These are phyloP conservation scores for Brassica cretica DNA, from an alignment of 345 rosid genomes.

Conservation along the genomic window DNA sequence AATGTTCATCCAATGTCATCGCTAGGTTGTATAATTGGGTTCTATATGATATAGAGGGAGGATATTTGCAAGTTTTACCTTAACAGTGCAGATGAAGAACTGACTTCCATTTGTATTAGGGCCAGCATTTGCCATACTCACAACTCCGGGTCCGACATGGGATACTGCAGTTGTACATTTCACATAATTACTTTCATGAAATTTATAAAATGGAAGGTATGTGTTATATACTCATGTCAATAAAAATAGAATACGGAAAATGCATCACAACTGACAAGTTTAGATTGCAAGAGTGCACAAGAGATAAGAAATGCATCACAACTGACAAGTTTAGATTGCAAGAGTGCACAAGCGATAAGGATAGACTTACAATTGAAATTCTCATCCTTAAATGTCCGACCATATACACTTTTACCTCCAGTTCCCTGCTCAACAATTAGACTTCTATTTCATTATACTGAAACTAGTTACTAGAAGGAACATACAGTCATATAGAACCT, in stretches of 20 bases:
- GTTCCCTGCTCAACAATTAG: constrained; percentile 75
- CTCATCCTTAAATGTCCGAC: constrained; percentile 92
- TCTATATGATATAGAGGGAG: background rate
- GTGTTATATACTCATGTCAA: constrained; percentile 9
- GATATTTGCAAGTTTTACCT: constrained; percentile 49
- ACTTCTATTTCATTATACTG: constrained; percentile 25
- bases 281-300: constrained; percentile 3
- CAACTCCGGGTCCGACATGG: constrained; percentile 88
- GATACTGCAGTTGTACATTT: constrained; percentile 59
- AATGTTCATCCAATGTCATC: background rate
- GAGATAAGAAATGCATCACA: constrained; percentile 9
- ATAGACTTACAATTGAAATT: constrained; percentile 87
- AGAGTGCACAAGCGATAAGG: constrained; percentile 11
- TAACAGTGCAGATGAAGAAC: constrained; percentile 94
- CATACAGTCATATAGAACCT: background rate
- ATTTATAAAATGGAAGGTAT: background rate
- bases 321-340: background rate
- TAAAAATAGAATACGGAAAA: background rate
- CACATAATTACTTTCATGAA: constrained; percentile 11
- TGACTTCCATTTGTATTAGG: constrained; percentile 99
- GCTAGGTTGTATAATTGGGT: background rate
- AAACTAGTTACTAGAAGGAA: constrained; percentile 4
- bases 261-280: background rate
- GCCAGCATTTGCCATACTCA: constrained; percentile 99
- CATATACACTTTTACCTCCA: constrained; percentile 98